Evolutionary conservation across 345 rosid species (phyloP).

Genomic region (Moricandia arvensis): DNA sequence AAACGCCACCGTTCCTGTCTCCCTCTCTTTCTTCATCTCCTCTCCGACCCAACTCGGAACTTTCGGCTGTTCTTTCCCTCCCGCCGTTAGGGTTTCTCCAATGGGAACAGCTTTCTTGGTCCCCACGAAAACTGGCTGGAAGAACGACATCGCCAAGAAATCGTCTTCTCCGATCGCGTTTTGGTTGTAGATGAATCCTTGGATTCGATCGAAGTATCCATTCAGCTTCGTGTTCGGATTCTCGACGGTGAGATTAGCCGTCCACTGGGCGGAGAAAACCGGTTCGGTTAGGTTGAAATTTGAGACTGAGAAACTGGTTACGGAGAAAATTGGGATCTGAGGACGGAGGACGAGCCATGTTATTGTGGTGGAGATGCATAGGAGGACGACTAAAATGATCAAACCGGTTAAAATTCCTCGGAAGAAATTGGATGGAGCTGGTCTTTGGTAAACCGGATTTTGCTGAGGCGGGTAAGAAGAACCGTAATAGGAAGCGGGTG

Average conservation of each 20-base stretch:
- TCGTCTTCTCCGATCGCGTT: slow-evolving; percentile 31
- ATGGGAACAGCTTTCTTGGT: slow-evolving; percentile 27
- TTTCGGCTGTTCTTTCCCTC: slow-evolving; percentile 29
- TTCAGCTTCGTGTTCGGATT: slow-evolving; percentile 43
- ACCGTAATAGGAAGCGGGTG: slow-evolving; percentile 47
- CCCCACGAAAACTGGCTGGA: slow-evolving; percentile 33
- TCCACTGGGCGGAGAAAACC: slow-evolving; percentile 41
- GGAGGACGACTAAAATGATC: slow-evolving; percentile 37
- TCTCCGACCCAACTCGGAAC: slow-evolving; percentile 38
- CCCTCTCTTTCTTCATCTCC: slow-evolving; percentile 39
- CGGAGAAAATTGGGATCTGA: slow-evolving; percentile 34
- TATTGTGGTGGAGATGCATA: slow-evolving; percentile 36
- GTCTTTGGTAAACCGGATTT: slow-evolving; percentile 12
- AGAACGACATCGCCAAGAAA: slow-evolving; percentile 18
- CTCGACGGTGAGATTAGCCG: slow-evolving; percentile 29
- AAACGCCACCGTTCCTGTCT: slow-evolving; percentile 39
- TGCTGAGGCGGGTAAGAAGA: slow-evolving; percentile 28
- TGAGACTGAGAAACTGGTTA: slow-evolving; percentile 35
- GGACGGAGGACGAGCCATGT: slow-evolving; percentile 41
- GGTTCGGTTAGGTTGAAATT: slow-evolving; percentile 38
- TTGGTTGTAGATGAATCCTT: slow-evolving; percentile 24
- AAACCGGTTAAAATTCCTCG: slow-evolving; percentile 43
- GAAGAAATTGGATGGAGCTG: slow-evolving; percentile 33
- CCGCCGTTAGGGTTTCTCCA: slow-evolving; percentile 33
- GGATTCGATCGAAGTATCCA: slow-evolving; percentile 37